Base-by-base conservation (phyloP, 768 basidiomycete genomes). In the Mycena rosella region DNA sequence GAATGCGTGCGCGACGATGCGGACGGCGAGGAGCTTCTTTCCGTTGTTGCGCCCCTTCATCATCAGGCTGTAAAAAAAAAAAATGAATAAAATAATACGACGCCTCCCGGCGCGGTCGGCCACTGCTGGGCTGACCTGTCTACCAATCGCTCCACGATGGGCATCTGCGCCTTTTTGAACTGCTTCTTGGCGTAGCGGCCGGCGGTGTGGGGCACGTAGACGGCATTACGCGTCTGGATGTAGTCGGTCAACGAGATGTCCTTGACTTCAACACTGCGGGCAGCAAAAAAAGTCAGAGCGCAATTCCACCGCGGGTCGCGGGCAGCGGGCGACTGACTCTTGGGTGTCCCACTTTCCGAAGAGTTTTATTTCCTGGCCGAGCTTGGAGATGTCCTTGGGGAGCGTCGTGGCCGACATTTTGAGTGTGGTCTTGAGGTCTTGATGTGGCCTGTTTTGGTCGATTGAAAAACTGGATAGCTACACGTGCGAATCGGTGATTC, bases 11-110 rank as follows among this genome's bases (percentile, higher is more conserved):
- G 96, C 94, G 77, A 99, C 98, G 77, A 99, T 99, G 83, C 98
- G 96, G 82, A 99, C 95, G 76, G 98, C 92, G 82, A 99, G 84
- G 80, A 99, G 91, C 85, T 99, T 99, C 88, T 99, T 98, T 79
- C 98, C 98, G 85, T 96, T 99, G 91, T 99, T 99, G 83, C 98
- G 96, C 69, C 98, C 98, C 86, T 99, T 98, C 98, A 99, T 99
- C 98, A 99, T 99, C 80, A 99, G 84, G 82, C 96, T 97, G 73
- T 15, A 15, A 40, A 18, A 63, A 34, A 14, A 27, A 30, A 32
- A 49, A 64, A 34, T 62, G 14, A 29, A 9, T 9, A 20, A 11
- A 6, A 34, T 2, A 15, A 5, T 22, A 5, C 53, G 22, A n/a
- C 17, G 24, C 7, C 20, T 9, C 38, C 10, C 38, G 7, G 14